A percentile compares a stretch with the other conserved stretches of the same genome.
Conservation (phyloP, 1,284 basidiomycete genomes). For the Filobasidium uniguttulatum region DNA sequence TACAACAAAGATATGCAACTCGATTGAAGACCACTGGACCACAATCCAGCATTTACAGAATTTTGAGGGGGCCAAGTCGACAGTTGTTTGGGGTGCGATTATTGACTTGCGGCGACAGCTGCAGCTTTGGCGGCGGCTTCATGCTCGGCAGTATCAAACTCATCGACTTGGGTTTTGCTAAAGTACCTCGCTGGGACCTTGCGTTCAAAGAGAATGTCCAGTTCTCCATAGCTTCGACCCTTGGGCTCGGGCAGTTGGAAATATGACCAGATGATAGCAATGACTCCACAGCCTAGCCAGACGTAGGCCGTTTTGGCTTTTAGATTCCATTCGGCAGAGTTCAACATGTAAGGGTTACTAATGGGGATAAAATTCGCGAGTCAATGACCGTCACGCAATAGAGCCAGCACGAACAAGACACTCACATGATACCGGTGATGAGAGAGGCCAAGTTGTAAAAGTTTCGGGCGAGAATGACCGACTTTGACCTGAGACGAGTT, state of each 20-base stretch:
- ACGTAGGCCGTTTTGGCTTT: constrained; percentile 32
- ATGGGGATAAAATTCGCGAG: no score
- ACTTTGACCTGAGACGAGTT: constrained; percentile 38
- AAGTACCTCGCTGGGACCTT: constrained; percentile 32
- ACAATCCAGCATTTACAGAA: no score
- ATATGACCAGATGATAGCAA: constrained; percentile 22
- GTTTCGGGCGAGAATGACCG: constrained; percentile 38
- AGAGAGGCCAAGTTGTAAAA: constrained; percentile 35
- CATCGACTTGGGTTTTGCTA: constrained; percentile 25
- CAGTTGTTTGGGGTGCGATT: no score
- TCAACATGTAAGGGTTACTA: constrained; percentile 29
- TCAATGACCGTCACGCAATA: no score
- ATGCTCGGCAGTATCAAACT: constrained; percentile 22
- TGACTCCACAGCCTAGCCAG: constrained; percentile 29
- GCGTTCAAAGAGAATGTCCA: constrained; percentile 36
- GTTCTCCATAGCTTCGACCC: constrained; percentile 34
- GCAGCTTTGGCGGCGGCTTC: no score
- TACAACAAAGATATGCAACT: no score
- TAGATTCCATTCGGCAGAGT: constrained; percentile 24
- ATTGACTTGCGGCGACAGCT: constrained; percentile 15
- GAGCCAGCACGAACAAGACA: no score
- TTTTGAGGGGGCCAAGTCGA: no score
- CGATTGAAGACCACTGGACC: no score
- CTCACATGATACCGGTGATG: constrained; percentile 10
- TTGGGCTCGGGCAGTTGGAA: constrained; percentile 37